These are phyloP conservation scores for Cerioporus squamosus DNA, from an alignment of 1,284 basidiomycete genomes.

Conservation along the genomic window DNA sequence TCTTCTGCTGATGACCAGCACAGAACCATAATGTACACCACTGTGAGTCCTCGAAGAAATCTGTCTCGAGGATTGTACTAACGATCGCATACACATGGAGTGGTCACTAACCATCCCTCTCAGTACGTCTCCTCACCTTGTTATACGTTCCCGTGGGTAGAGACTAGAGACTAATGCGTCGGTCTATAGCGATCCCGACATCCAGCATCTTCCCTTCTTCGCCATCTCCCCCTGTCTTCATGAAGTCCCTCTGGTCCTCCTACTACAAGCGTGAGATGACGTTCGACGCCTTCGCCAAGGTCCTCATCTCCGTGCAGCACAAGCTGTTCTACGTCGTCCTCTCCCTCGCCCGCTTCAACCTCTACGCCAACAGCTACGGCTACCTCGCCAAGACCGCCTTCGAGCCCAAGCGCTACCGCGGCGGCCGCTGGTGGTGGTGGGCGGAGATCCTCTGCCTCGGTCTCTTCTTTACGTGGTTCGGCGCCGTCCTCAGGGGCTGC, in stretches of 20 bases:
- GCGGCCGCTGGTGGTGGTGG: conserved; percentile 73
- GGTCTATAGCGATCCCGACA: conserved; percentile 86
- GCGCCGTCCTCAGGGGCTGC: conserved; percentile 63
- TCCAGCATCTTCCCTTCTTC: conserved; percentile 96
- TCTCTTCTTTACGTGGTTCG: conserved; percentile 86
- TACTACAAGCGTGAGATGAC: conserved; percentile 92
- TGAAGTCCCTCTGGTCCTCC: conserved; percentile 87
- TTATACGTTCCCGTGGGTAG: neutral
- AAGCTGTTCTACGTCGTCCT: conserved; percentile 94
- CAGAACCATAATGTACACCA: conserved; percentile 99
- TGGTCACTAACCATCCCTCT: conserved; percentile 96
- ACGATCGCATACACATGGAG: conserved; percentile 42
- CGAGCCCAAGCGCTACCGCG: conserved; percentile 59
- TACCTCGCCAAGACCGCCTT: conserved; percentile 73
- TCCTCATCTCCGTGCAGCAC: conserved; percentile 85
- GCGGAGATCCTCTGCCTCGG: conserved; percentile 71
- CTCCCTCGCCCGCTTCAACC: conserved; percentile 93
- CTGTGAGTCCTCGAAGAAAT: conserved; percentile 50
- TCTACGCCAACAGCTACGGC: conserved; percentile 88
- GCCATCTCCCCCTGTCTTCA: conserved; percentile 91
- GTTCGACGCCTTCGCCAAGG: conserved; percentile 74
- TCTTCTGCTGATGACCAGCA: conserved; percentile 6
- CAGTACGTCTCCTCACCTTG: too few species aligned
- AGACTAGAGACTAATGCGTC: conserved; percentile 19
- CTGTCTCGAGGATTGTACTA: conserved; percentile 4